Conservation (phyloP, 2,329 filamentous ascomycete species). For the Arthroderma sp. region DNA sequence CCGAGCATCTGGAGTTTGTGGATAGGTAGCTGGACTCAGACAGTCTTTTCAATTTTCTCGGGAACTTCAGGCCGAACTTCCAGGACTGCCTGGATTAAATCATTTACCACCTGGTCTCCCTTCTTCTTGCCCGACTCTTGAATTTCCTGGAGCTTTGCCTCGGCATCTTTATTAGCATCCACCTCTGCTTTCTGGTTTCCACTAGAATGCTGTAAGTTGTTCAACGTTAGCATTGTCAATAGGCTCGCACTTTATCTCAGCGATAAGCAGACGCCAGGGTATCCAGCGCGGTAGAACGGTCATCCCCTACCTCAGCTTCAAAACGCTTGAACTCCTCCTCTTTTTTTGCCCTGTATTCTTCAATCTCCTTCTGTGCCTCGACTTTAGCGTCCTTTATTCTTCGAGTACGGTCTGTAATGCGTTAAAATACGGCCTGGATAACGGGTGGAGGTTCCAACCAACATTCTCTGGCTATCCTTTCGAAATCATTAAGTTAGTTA, state of each 20-base stretch:
- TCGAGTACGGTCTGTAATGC: constrained; percentile 67
- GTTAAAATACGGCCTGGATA: not conserved
- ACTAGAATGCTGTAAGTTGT: constrained; percentile 58
- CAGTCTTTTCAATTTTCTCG: constrained; percentile 23
- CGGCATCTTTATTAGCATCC: constrained; percentile 67
- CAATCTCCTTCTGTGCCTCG: constrained; percentile 96
- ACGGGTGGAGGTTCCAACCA: constrained; percentile 20
- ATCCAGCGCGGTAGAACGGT: not conserved
- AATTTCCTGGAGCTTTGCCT: constrained; percentile 71
- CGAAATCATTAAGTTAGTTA: too few relatives aligned
- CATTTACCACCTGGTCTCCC: constrained; percentile 65
- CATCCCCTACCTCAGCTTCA: constrained; percentile 53
- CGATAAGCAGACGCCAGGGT: not conserved
- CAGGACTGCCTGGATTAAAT: constrained; percentile 73
- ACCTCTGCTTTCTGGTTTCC: constrained; percentile 75
- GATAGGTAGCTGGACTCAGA: too few relatives aligned
- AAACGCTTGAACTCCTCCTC: constrained; percentile 93
- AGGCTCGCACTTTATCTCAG: constrained; percentile 18
- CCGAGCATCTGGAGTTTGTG: too few relatives aligned
- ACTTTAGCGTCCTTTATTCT: constrained; percentile 90
- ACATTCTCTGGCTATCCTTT: constrained; percentile 68
- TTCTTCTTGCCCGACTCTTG: constrained; percentile 65
- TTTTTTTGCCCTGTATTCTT: constrained; percentile 78
- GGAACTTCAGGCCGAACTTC: constrained; percentile 63
- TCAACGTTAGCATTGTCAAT: constrained; percentile 37